phyloP scores from a whole-genome alignment of 163 green algal genomes.

The Chloroidium sp. region DNA sequence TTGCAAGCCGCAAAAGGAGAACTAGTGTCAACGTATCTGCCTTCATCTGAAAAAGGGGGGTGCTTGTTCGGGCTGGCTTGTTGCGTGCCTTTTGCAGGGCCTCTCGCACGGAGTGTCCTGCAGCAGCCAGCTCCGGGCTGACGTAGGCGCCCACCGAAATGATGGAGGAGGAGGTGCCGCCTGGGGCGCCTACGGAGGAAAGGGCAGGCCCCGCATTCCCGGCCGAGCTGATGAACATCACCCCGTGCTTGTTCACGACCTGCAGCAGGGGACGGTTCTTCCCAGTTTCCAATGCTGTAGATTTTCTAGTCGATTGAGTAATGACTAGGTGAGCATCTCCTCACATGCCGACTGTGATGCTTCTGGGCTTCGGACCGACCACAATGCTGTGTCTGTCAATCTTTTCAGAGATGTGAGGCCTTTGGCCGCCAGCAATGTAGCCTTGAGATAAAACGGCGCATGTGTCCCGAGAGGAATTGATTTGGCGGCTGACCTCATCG shows the following conservation, averaged over 20 bases:
- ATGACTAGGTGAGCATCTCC: no score
- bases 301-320: not conserved
- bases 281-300: not conserved
- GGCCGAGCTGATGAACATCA: slow-evolving; percentile 72
- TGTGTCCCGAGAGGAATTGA: not conserved
- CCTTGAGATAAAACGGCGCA: no score
- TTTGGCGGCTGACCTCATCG: slow-evolving; percentile 20
- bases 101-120: slow-evolving; percentile 60
- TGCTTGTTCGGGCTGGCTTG: not conserved
- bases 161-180: slow-evolving; percentile 59
- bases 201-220: slow-evolving; percentile 81
- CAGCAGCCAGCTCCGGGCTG: slow-evolving; percentile 55
- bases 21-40: not conserved
- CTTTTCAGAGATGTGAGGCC: no score
- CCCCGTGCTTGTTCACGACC: slow-evolving; percentile 70
- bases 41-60: not conserved
- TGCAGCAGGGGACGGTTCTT: slow-evolving; percentile 15
- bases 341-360: no score
- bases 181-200: slow-evolving; percentile 55
- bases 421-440: no score
- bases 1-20: not conserved
- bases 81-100: not conserved
- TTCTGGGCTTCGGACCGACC: no score
- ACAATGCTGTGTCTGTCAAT: no score
- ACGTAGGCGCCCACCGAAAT: slow-evolving; percentile 78